Conservation (phyloP, 2,329 filamentous ascomycete species). For the Penicillium sp. region DNA sequence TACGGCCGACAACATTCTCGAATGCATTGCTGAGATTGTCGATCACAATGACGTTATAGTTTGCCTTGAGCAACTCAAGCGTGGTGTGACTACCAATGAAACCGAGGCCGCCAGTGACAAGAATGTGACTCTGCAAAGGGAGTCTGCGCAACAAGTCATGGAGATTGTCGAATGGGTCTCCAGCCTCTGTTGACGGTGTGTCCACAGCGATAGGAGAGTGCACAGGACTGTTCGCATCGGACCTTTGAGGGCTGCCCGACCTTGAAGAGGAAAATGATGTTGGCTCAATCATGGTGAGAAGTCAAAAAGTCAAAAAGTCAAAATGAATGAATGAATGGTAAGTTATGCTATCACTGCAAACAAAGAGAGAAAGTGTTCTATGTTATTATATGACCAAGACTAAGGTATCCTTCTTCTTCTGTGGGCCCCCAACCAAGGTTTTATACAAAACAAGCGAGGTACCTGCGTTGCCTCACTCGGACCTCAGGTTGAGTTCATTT, state of each 20-base stretch:
- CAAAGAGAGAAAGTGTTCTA: conserved; percentile 5
- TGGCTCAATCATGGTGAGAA: background rate
- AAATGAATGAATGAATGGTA: background rate
- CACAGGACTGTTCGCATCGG: conserved; percentile 26
- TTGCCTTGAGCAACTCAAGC: conserved; percentile 35
- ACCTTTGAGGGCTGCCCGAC: conserved; percentile 26
- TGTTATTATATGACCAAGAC: conserved; percentile 10
- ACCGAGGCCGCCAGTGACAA: conserved; percentile 37
- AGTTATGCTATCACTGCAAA: background rate
- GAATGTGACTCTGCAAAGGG: conserved; percentile 31
- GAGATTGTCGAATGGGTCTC: conserved; percentile 39
- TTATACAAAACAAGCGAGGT: conserved; percentile 15
- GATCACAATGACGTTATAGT: conserved; percentile 37
- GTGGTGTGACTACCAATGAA: conserved; percentile 40
- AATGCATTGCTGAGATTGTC: conserved; percentile 38
- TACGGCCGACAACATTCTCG: conserved; percentile 29
- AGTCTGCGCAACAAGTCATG: conserved; percentile 37
- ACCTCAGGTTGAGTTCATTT: conserved; percentile 12
- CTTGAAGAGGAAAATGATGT: conserved; percentile 10
- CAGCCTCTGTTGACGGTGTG: conserved; percentile 41
- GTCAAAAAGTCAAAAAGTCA: background rate
- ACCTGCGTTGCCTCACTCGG: conserved; percentile 10
- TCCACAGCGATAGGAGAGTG: conserved; percentile 25
- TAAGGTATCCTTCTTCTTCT: conserved; percentile 3
- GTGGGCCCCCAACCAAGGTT: conserved; percentile 9